Evolutionary conservation across 306 rosid genomes (phyloP).

Genomic region (Albizia julibrissin): DNA sequence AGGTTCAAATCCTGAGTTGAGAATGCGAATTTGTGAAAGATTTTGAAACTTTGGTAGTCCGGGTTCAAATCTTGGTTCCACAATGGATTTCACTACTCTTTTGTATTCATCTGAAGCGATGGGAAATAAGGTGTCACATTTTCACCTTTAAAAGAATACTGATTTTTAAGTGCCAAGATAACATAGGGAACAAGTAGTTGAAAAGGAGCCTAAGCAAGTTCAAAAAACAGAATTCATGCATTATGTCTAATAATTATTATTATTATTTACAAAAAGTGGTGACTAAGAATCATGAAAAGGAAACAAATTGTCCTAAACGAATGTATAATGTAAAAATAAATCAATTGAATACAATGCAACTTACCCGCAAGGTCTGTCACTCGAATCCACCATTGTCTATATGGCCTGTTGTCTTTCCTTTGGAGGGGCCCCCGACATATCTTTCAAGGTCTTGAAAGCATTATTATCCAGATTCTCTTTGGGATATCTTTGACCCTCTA

Average conservation of each 20-base stretch:
- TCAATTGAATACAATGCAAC: slow-evolving; percentile 29
- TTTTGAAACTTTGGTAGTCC: too few species aligned
- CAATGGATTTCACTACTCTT: too few species aligned
- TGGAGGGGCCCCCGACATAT: slow-evolving; percentile 49
- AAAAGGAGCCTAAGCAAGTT: background rate
- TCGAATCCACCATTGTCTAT: slow-evolving; percentile 53
- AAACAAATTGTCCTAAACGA: background rate
- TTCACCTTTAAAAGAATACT: background rate
- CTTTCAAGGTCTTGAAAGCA: slow-evolving; percentile 45
- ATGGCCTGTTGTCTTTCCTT: slow-evolving; percentile 43
- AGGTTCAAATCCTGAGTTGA: too few species aligned
- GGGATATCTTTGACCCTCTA: slow-evolving; percentile 70
- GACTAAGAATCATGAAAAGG: slow-evolving; percentile 16
- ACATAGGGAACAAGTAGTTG: background rate
- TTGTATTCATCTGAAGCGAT: too few species aligned
- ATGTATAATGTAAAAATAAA: background rate
- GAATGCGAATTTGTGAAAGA: too few species aligned
- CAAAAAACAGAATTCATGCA: slow-evolving; percentile 5
- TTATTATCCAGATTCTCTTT: slow-evolving; percentile 52
- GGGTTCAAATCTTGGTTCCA: too few species aligned
- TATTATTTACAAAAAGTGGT: background rate
- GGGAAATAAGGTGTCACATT: too few species aligned
- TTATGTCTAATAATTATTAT: background rate
- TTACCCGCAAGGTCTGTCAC: slow-evolving; percentile 79
- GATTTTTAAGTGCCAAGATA: background rate